Evolutionary conservation across 768 basidiomycete species (phyloP).

Genomic region (Termitomyces sp.): DNA sequence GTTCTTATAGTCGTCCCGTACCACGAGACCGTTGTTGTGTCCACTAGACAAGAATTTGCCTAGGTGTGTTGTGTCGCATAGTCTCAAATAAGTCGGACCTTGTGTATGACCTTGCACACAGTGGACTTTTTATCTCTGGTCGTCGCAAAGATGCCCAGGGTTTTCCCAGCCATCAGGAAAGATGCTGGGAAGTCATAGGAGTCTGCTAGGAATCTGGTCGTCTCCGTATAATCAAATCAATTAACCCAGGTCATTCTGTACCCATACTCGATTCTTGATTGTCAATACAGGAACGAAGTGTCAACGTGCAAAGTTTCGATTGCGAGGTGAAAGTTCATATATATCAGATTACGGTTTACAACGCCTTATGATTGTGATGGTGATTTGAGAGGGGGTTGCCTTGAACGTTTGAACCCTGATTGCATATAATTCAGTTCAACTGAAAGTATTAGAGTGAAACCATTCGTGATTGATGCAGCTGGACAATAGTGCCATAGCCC

Average conservation of each 20-base stretch:
- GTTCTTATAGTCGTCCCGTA: not conserved
- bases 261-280: not conserved
- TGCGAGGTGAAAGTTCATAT: not conserved
- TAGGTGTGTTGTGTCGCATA: not conserved
- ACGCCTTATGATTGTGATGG: no score
- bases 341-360: no score
- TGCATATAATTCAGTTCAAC: no score
- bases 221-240: not conserved
- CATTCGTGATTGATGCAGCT: no score
- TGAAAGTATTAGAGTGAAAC: no score
- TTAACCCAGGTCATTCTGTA: constrained; percentile 1
- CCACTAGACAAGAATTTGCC: not conserved
- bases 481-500: no score
- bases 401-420: no score
- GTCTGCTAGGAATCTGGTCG: not conserved
- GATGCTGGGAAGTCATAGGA: not conserved
- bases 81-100: not conserved
- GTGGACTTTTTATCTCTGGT: not conserved
- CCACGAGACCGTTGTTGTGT: not conserved
- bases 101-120: not conserved
- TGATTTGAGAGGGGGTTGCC: no score
- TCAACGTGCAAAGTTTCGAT: not conserved
- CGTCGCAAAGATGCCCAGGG: not conserved
- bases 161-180: not conserved
- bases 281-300: not conserved